Conservation (phyloP, 345 rosid genomes). For the Viola odorata region DNA sequence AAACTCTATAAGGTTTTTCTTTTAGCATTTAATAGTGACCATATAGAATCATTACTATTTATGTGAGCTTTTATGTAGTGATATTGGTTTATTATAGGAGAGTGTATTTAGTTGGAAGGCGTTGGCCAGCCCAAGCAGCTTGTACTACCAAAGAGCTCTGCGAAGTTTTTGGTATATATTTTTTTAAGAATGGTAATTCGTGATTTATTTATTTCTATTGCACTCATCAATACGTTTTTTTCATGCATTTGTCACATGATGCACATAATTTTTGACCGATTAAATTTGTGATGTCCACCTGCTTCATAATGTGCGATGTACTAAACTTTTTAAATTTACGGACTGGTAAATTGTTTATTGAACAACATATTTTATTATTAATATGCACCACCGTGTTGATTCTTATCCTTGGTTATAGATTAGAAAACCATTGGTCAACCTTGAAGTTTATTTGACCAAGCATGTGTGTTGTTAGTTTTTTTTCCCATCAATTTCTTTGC, state of each 20-base stretch:
- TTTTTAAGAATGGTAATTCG: too few relatives aligned
- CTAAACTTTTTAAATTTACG: too few relatives aligned
- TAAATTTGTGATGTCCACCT: too few relatives aligned
- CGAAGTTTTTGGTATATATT: slow-evolving; percentile 57
- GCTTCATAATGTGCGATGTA: too few relatives aligned
- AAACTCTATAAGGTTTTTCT: slow-evolving; percentile 67
- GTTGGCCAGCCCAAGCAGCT: slow-evolving; percentile 97
- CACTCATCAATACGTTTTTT: too few relatives aligned
- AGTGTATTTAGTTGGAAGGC: slow-evolving; percentile 83
- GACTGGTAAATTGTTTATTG: too few relatives aligned
- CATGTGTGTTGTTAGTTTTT: neutral
- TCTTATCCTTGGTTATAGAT: too few relatives aligned
- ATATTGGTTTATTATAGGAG: slow-evolving; percentile 44
- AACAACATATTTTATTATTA: too few relatives aligned
- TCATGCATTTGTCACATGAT: too few relatives aligned
- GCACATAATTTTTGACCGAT: too few relatives aligned
- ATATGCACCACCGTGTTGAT: too few relatives aligned
- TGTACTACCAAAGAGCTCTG: slow-evolving; percentile 94
- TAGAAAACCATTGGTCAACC: neutral
- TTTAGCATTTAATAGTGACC: slow-evolving; percentile 2
- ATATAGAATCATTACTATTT: slow-evolving; percentile 4
- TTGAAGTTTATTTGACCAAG: neutral
- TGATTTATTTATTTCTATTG: too few relatives aligned
- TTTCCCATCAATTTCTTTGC: neutral
- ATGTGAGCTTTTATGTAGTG: neutral